Base-by-base conservation (phyloP, 345 rosid genomes). In the Linum trigynum region DNA sequence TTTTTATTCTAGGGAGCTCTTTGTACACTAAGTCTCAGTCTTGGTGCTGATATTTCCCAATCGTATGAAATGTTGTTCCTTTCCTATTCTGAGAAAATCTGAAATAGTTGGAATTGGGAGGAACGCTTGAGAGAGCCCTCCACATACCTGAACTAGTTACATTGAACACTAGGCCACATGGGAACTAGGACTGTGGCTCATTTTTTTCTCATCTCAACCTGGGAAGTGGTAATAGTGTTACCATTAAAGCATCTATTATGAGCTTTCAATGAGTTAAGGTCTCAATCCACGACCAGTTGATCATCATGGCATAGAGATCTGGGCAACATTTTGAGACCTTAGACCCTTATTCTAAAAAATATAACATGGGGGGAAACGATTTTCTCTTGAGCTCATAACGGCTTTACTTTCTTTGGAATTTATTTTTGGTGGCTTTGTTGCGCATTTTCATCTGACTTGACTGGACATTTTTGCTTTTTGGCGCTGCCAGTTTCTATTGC, bases 401-500 rank as follows among this genome's bases (percentile, higher is more conserved):
- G 9, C 6, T 43, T 11, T 5, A 43, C 10, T 43, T 43, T 43
- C 3, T 43, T 43, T 5, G 50, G 6, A 43, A 11, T 5, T 43
- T 7, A 43, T 43, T 43, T 7, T 43, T 43, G 50, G 50, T 43
- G 50, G 50, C 0, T 43, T 43, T 11, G 50, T 5, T 11, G 10
- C 50, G 32, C 32, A 23, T 23, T 23, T 23, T 23, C 32, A 23
- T 23, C 32, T 23, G 32, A 23, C 50, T 43, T 11, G 50, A 43
- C 50, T 43, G 10, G 50, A 43, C 50, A 5, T 7, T 5, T 43
- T 43, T 43, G 6, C 9, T 43, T 43, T 7, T 43, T 43, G 50
- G 50, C 50, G 10, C 50, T 71, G 70, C 12, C 83, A 94, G 97
- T 94, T 94, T 76, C 84, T 88, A 69, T 84, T 87, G 88, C 95